These are phyloP conservation scores for Periconia macrospinosa DNA, from an alignment of 2,329 filamentous ascomycete species.

Conservation along the genomic window DNA sequence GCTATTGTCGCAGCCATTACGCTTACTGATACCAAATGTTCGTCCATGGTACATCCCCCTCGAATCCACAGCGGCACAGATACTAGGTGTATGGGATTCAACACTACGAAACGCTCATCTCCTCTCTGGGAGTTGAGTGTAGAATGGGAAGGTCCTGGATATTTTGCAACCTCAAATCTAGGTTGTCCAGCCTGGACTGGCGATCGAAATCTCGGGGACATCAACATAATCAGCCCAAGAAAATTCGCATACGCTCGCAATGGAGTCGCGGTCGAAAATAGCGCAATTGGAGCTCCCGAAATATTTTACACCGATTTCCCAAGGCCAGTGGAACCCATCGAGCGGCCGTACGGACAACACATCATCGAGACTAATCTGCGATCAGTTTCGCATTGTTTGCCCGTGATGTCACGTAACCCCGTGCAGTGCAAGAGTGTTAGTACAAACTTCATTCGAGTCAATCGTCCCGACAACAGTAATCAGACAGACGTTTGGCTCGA, in stretches of 20 bases:
- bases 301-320: constrained; percentile 11
- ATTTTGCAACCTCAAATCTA: constrained; percentile 4
- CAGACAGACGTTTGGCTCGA: background rate
- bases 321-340: constrained; percentile 1
- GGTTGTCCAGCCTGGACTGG: constrained; percentile 4
- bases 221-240: constrained; percentile 5
- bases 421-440: background rate
- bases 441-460: background rate
- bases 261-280: constrained; percentile 3
- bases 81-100: constrained; percentile 3
- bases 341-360: background rate
- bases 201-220: constrained; percentile 1
- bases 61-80: constrained; percentile 9
- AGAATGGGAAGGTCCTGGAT: constrained; percentile 5
- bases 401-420: constrained; percentile 6
- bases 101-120: constrained; percentile 1
- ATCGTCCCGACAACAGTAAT: background rate
- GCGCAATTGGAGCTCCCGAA: constrained; percentile 6
- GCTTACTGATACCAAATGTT: constrained; percentile 6
- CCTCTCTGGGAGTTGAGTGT: constrained; percentile 7
- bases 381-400: constrained; percentile 7
- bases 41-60: background rate
- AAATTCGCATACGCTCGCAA: constrained; percentile 5
- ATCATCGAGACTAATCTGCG: constrained; percentile 5
- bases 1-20: constrained; percentile 7